Base-by-base conservation (phyloP, 129 eudicot species). In the Flaveria ramosissima region DNA sequence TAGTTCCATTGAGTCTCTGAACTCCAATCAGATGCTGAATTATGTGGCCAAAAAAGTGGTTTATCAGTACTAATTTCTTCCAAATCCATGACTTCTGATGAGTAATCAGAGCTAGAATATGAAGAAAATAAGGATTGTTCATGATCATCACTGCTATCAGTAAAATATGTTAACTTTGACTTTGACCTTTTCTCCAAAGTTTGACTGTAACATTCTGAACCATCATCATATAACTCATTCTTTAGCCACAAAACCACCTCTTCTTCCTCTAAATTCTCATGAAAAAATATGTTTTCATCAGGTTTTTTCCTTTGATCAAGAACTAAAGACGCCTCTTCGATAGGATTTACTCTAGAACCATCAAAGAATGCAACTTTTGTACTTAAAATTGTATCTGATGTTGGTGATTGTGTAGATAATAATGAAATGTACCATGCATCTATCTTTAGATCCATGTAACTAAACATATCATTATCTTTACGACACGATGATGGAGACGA, bases 21-120 rank as follows among this genome's bases (percentile, higher is more conserved):
- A 39, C 83, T 59, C 85, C 87, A 77, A 8, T 82, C 90, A 4
- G 66, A 62, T 8, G 70, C 77, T 32, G 45, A 76, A 36, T 73
- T 81, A 27, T 15, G 69, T 15, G 94, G 91, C 94, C 91, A 89
- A 70, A 89, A 84, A 27, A 89, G 81, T 24, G 89, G 84, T 23
- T 63, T 78, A 74, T 84, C 79, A 3, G 66, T 64, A 20, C 78
- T 77, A 15, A 68, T 17, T 52, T 85, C 84, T 63, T 70, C 89
- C 71, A 82, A 75, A 78, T 83, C 88, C 56, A 79, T 20, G 27
- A 76, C 72, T 15, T 81, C 87, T 8, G 83, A 80, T 10, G 74
- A 71, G 56, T 79, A 30, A 26, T 63, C 72, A 73, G 84, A 82
- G 55, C 69, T 72, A 47, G 80, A 76, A 67, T 73, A 68, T 77